phyloP scores from a whole-genome alignment of 805 yeast species.

The Lipomyces yamadae region DNA sequence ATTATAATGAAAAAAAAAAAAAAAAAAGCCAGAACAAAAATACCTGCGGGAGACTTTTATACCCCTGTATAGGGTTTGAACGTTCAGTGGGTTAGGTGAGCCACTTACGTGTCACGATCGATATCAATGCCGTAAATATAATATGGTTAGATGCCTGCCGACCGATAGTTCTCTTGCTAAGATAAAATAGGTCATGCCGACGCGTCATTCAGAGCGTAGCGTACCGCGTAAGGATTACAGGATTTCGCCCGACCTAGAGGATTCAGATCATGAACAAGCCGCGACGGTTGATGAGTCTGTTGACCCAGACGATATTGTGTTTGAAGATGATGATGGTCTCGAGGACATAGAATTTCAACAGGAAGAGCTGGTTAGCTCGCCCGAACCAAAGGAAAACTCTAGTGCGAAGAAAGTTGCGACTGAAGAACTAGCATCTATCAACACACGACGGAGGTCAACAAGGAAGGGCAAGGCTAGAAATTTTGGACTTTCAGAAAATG shows the following conservation, averaged over 20 bases:
- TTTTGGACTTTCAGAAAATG: constrained; percentile 9
- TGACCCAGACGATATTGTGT: constrained; percentile 25
- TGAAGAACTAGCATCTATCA: background rate
- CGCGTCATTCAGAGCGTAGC: constrained; percentile 18
- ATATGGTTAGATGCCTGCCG: too few relatives aligned
- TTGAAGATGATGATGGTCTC: constrained; percentile 25
- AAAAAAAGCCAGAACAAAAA: constrained; percentile 6
- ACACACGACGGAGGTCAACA: background rate
- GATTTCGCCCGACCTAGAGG: constrained; percentile 5
- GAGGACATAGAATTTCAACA: constrained; percentile 8
- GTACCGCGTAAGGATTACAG: constrained; percentile 10
- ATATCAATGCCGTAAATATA: too few relatives aligned
- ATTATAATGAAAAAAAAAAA: background rate
- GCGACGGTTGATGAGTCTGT: background rate
- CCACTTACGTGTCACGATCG: too few relatives aligned
- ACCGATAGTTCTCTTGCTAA: background rate
- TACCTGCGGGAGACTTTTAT: background rate
- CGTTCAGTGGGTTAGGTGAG: background rate
- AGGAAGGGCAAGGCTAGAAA: background rate
- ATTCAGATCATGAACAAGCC: background rate
- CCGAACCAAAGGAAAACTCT: background rate
- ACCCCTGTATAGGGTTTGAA: constrained; percentile 4
- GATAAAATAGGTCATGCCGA: background rate
- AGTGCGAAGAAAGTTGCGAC: background rate
- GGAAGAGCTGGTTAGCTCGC: background rate